These are phyloP conservation scores for Podaxis sp. DNA, from an alignment of 768 basidiomycete genomes.

Conservation along the genomic window DNA sequence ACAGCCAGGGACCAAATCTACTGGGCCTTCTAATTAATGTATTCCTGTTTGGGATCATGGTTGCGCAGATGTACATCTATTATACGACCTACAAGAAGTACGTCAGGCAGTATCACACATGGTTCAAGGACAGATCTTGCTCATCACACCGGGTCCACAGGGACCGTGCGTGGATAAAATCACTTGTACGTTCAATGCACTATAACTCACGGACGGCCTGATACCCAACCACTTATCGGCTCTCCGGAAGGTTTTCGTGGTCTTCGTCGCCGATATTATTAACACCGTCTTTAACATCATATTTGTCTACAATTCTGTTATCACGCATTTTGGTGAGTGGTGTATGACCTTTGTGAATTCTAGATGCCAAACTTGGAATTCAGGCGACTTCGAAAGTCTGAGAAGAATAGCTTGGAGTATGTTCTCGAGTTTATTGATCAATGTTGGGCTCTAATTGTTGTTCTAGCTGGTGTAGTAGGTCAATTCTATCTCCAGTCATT, in stretches of 20 bases:
- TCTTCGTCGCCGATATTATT: not conserved
- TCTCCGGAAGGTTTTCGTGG: not conserved
- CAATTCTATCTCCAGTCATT: not conserved
- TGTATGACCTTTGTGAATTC: not conserved
- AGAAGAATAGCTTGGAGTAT: not conserved
- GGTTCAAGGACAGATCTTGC: not conserved
- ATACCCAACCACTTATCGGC: not conserved
- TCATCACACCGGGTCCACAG: not conserved
- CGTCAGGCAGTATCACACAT: not conserved
- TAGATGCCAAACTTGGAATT: not conserved
- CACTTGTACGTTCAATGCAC: not conserved
- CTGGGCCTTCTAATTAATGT: constrained; percentile 10
- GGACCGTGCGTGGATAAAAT: not conserved
- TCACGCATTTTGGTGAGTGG: not conserved
- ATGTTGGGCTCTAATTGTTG: not conserved
- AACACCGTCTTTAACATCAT: not conserved
- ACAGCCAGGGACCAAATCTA: not conserved
- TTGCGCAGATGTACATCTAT: constrained; percentile 19
- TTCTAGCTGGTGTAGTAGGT: not conserved
- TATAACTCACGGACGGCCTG: not conserved
- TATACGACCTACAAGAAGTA: constrained; percentile 20
- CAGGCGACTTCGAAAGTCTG: not conserved
- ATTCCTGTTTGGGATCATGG: constrained; percentile 20
- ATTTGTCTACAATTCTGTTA: not conserved
- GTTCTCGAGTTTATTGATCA: not conserved